A percentile compares a stretch with the other conserved stretches of the same genome.
phyloP scores from a whole-genome alignment of 1,139 yeast genomes.

The Barnettozyma hawaiiensis region DNA sequence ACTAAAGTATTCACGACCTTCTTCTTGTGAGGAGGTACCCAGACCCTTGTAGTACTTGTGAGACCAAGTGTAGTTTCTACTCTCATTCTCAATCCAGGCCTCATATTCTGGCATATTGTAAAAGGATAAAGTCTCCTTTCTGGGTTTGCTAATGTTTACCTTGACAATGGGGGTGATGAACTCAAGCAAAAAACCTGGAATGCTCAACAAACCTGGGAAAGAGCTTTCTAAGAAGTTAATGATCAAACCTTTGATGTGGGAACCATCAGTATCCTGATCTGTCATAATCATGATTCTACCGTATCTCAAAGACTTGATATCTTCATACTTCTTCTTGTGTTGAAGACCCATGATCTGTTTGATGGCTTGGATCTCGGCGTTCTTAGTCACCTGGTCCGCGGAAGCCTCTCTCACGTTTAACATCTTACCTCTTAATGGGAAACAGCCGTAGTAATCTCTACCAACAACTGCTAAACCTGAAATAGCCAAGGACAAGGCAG shows the following conservation, averaged over 20 bases:
- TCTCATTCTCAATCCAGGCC: slow-evolving; percentile 84
- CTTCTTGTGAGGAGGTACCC: slow-evolving; percentile 82
- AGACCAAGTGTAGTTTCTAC: slow-evolving; percentile 72
- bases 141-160: slow-evolving; percentile 71
- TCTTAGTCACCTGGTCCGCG: slow-evolving; percentile 86
- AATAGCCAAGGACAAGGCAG: slow-evolving; percentile 89
- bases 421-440: slow-evolving; percentile 92
- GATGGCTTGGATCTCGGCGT: slow-evolving; percentile 90
- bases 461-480: slow-evolving; percentile 96
- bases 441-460: slow-evolving; percentile 91
- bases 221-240: slow-evolving; percentile 91
- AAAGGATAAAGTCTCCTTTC: slow-evolving; percentile 60
- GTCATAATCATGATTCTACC: slow-evolving; percentile 99
- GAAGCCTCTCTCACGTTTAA: slow-evolving; percentile 95
- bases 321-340: slow-evolving; percentile 81
- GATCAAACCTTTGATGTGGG: slow-evolving; percentile 93
- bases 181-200: slow-evolving; percentile 90
- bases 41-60: slow-evolving; percentile 97
- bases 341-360: slow-evolving; percentile 95
- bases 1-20: slow-evolving; percentile 85
- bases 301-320: slow-evolving; percentile 72
- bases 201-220: slow-evolving; percentile 86
- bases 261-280: slow-evolving; percentile 99
- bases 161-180: slow-evolving; percentile 97
- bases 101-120: slow-evolving; percentile 97